Conservation (phyloP, 345 rosid genomes). For the Eucalyptus polyanthemos region DNA sequence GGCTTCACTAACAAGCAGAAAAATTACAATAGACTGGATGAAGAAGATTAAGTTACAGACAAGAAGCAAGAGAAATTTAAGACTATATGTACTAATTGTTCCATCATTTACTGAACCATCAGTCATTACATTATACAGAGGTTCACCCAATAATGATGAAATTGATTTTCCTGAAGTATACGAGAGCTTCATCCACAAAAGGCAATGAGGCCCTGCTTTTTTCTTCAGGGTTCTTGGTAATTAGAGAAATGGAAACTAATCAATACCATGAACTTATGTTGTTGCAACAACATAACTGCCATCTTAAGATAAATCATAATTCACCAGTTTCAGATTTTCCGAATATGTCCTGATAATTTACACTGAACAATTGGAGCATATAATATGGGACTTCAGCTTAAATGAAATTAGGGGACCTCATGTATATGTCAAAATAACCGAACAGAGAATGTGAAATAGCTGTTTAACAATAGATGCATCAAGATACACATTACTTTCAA, state of each 20-base stretch:
- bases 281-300: background rate
- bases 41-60: background rate
- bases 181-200: background rate
- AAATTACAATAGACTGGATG: background rate
- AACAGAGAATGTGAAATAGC: background rate
- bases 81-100: background rate
- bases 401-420: background rate
- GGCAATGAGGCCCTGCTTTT: constrained; percentile 12
- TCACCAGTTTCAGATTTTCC: background rate
- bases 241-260: background rate
- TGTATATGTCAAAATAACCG: background rate
- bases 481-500: background rate
- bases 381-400: background rate
- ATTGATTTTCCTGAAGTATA: background rate
- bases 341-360: background rate
- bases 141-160: constrained; percentile 11
- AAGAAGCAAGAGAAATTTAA: background rate
- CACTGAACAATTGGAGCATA: background rate
- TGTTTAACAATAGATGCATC: background rate
- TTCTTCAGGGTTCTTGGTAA: constrained; percentile 7
- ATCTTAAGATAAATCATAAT: background rate
- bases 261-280: background rate
- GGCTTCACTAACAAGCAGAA: background rate
- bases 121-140: constrained; percentile 6
- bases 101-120: constrained; percentile 46